Conservation (phyloP, 805 yeast genomes). For the Spencermartinsiella europaea region DNA sequence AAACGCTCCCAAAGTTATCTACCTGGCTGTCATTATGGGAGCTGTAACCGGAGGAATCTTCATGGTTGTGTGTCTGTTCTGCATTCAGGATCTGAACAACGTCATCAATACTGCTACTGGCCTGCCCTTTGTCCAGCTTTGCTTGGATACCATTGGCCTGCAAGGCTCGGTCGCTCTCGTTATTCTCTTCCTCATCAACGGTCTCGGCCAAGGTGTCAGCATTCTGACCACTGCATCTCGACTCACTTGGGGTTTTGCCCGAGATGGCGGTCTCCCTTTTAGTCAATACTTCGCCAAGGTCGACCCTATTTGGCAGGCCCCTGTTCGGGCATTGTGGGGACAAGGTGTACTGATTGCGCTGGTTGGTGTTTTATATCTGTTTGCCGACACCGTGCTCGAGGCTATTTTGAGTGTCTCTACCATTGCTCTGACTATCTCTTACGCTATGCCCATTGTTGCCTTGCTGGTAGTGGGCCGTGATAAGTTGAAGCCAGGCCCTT, state of each 20-base stretch:
- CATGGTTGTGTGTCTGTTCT: constrained; percentile 62
- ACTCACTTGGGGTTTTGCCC: constrained; percentile 74
- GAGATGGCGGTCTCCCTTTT: constrained; percentile 76
- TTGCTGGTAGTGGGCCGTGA: constrained; percentile 16
- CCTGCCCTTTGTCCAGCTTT: constrained; percentile 63
- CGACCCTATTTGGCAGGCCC: constrained; percentile 54
- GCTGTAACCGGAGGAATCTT: constrained; percentile 64
- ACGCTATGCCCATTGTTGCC: constrained; percentile 59
- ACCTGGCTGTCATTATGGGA: constrained; percentile 58
- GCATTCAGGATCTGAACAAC: constrained; percentile 58
- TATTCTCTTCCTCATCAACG: constrained; percentile 61
- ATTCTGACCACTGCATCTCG: constrained; percentile 76
- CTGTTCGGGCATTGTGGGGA: constrained; percentile 62
- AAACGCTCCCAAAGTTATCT: constrained; percentile 69
- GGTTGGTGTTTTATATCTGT: constrained; percentile 58
- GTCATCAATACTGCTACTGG: constrained; percentile 78
- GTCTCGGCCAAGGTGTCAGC: constrained; percentile 71
- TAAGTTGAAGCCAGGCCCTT: constrained; percentile 19
- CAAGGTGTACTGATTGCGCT: constrained; percentile 56
- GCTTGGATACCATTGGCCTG: constrained; percentile 50
- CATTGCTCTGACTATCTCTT: constrained; percentile 66
- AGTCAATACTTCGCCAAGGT: constrained; percentile 61
- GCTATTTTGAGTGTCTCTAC: constrained; percentile 86
- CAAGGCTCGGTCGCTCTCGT: constrained; percentile 64
- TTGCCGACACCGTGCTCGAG: constrained; percentile 70